Percentiles rank a stretch among this genome's conserved stretches.
phyloP scores from a whole-genome alignment of 1,284 basidiomycete genomes.

The Apiotrichum laibachii region DNA sequence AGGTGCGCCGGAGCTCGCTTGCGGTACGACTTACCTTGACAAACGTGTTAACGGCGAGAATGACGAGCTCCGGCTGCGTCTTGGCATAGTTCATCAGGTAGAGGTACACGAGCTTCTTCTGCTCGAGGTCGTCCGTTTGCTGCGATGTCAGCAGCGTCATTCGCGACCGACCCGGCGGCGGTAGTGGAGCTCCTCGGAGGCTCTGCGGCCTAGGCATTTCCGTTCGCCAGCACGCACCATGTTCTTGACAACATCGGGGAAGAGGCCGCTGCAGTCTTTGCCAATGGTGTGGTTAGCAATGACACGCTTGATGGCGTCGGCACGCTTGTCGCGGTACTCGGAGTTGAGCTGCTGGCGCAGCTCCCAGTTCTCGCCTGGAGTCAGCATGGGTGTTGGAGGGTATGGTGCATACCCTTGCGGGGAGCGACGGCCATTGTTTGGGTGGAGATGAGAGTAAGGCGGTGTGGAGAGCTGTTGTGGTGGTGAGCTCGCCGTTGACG shows the following conservation, averaged over 20 bases:
- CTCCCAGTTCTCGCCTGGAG: slow-evolving; percentile 81
- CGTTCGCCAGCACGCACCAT: slow-evolving; percentile 57
- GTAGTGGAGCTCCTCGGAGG: too few relatives aligned
- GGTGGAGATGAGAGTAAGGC: too few relatives aligned
- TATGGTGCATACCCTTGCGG: slow-evolving; percentile 25
- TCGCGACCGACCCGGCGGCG: too few relatives aligned
- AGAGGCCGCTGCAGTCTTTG: slow-evolving; percentile 94
- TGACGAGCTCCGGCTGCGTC: slow-evolving; percentile 95
- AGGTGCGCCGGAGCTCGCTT: neutral
- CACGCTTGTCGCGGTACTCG: slow-evolving; percentile 89
- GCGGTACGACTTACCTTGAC: slow-evolving; percentile 60
- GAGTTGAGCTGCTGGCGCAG: slow-evolving; percentile 92
- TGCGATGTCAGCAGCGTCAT: slow-evolving; percentile 24
- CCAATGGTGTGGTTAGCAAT: slow-evolving; percentile 96
- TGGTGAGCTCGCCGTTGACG: neutral
- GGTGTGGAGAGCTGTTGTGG: neutral
- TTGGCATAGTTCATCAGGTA: slow-evolving; percentile 99
- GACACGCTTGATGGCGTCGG: slow-evolving; percentile 96
- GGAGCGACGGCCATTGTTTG: slow-evolving; percentile 33
- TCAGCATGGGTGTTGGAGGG: neutral
- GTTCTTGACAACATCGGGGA: slow-evolving; percentile 98
- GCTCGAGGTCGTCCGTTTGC: slow-evolving; percentile 55
- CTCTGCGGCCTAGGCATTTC: neutral
- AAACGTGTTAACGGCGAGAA: slow-evolving; percentile 97
- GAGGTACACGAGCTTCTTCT: slow-evolving; percentile 76